A percentile compares a stretch with the other conserved stretches of the same genome.
Evolutionary conservation across 257 asterid species (phyloP).

Genomic region (Lithospermum erythrorhizon): DNA sequence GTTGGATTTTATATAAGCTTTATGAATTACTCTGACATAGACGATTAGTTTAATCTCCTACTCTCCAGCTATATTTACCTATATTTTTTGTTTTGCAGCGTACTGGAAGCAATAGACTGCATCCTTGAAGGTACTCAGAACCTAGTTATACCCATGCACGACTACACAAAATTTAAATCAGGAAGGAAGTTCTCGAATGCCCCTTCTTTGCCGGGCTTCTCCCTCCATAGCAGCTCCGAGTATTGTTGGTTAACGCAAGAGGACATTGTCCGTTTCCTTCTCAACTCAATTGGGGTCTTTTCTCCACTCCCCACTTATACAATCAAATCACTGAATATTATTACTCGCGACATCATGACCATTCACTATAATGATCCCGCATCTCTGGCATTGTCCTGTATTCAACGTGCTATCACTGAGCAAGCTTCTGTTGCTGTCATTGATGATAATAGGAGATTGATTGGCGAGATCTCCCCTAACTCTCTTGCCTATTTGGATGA

Average conservation of each 20-base stretch:
- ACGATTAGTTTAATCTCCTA: no score
- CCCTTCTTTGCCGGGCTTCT: constrained; percentile 13
- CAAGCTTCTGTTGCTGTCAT: constrained; percentile 67
- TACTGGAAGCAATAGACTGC: constrained; percentile 64
- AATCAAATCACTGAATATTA: constrained; percentile 43
- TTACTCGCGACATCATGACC: constrained; percentile 42
- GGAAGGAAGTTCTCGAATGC: constrained; percentile 34
- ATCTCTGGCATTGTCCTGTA: constrained; percentile 32
- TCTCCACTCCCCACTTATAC: constrained; percentile 45
- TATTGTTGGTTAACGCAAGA: constrained; percentile 78
- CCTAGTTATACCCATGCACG: constrained; percentile 58
- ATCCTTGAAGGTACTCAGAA: constrained; percentile 73
- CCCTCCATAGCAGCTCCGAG: constrained; percentile 21
- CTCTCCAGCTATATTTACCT: no score
- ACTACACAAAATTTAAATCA: constrained; percentile 21
- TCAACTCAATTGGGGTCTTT: constrained; percentile 61
- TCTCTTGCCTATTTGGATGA: constrained; percentile 67
- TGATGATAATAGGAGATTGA: constrained; percentile 36
- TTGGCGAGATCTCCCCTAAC: constrained; percentile 67
- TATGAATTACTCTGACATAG: no score
- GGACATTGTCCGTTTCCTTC: constrained; percentile 62
- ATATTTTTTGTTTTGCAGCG: constrained; percentile 19
- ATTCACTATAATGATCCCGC: constrained; percentile 44
- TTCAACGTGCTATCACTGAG: constrained; percentile 32
- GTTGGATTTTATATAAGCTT: no score